Percentiles rank a stretch among this genome's conserved stretches.
Evolutionary conservation across 306 rosid species (phyloP).

Genomic region (Geum urbanum): DNA sequence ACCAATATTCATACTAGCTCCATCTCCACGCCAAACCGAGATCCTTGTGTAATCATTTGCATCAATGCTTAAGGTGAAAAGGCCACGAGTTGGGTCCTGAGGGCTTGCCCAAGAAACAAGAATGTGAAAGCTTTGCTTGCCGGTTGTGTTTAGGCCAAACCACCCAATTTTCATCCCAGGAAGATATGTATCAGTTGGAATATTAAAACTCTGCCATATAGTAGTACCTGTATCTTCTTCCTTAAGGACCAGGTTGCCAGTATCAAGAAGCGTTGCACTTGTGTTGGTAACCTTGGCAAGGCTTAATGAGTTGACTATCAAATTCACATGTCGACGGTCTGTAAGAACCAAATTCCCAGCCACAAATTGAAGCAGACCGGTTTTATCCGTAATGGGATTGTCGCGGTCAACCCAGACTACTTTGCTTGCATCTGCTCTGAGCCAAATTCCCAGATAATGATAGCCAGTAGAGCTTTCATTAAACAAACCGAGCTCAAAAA

Average conservation of each 20-base stretch:
- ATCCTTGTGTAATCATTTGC: neutral
- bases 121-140: neutral
- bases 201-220: conserved; percentile 20
- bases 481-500: conserved; percentile 21
- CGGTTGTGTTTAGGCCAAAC: neutral
- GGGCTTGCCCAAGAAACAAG: conserved; percentile 24
- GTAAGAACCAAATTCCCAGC: conserved; percentile 17
- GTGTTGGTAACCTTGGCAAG: neutral
- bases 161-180: conserved; percentile 24
- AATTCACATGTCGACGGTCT: conserved; percentile 3
- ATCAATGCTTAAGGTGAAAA: neutral
- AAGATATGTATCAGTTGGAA: conserved; percentile 13
- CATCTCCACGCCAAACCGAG: conserved; percentile 16
- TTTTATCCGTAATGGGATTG: neutral
- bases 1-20: conserved; percentile 2
- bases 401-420: conserved; percentile 25
- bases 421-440: conserved; percentile 1
- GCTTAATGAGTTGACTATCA: conserved; percentile 8
- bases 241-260: conserved; percentile 8
- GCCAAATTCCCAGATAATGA: conserved; percentile 23
- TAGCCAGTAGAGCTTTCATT: neutral
- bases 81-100: conserved; percentile 8
- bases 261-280: conserved; percentile 17
- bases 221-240: neutral
- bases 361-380: neutral